A percentile compares a stretch with the other conserved stretches of the same genome.
phyloP scores from a whole-genome alignment of 805 yeast species.

The Candida easanensis region DNA sequence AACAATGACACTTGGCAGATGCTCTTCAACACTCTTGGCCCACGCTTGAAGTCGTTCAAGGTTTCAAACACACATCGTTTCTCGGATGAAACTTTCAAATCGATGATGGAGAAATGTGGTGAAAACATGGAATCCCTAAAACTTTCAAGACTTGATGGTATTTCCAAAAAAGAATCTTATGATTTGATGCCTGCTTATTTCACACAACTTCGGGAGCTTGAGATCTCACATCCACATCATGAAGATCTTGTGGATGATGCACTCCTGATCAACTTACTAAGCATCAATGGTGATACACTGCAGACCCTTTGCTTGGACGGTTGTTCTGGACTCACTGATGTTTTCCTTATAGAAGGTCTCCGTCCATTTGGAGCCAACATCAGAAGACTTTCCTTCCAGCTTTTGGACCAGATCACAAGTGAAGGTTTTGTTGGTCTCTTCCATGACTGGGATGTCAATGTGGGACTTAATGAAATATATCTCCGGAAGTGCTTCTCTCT shows the following conservation, averaged over 20 bases:
- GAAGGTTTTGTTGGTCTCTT: conserved; percentile 64
- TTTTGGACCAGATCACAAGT: conserved; percentile 64
- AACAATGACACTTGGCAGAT: conserved; percentile 74
- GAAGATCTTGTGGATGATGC: conserved; percentile 71
- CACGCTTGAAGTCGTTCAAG: conserved; percentile 54
- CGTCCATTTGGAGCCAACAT: conserved; percentile 55
- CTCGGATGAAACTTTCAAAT: conserved; percentile 58
- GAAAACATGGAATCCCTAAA: conserved; percentile 51
- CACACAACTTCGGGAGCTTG: conserved; percentile 51
- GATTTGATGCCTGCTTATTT: conserved; percentile 65
- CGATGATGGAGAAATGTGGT: conserved; percentile 63
- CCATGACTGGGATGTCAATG: conserved; percentile 48
- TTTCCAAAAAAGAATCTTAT: conserved; percentile 54
- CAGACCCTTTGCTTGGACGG: conserved; percentile 64
- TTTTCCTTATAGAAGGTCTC: conserved; percentile 53
- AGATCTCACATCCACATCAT: conserved; percentile 63
- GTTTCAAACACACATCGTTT: conserved; percentile 83
- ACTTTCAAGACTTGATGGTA: conserved; percentile 70
- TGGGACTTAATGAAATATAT: conserved; percentile 58
- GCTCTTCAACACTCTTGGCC: conserved; percentile 60
- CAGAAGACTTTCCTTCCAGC: conserved; percentile 54
- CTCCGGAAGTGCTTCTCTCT: conserved; percentile 65
- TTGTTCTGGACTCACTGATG: conserved; percentile 70
- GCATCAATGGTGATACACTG: conserved; percentile 61
- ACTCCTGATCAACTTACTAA: conserved; percentile 55